These are phyloP conservation scores for Scorias spongiosa DNA, from an alignment of 2,329 filamentous ascomycete species.

Conservation along the genomic window DNA sequence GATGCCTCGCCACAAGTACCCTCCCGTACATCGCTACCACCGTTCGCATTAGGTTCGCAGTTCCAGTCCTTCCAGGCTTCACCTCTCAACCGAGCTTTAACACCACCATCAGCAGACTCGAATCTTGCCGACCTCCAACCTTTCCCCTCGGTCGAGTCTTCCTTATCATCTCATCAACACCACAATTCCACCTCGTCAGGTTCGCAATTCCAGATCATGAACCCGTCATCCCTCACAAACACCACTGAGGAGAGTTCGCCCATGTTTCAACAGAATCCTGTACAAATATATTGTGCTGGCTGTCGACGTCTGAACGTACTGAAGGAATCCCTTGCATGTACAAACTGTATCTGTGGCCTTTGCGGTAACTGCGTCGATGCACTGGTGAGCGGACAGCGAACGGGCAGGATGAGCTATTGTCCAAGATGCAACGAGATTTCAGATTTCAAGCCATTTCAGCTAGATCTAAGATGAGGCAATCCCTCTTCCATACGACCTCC, in stretches of 20 bases:
- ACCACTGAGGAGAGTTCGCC: constrained; percentile 44
- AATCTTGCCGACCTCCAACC: constrained; percentile 40
- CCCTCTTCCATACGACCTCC: not conserved
- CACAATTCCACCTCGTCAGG: constrained; percentile 47
- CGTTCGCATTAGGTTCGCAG: constrained; percentile 33
- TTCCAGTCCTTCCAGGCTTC: constrained; percentile 69
- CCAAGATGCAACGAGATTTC: constrained; percentile 47
- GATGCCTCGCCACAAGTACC: constrained; percentile 26
- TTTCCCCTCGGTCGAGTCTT: constrained; percentile 81
- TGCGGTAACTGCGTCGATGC: constrained; percentile 79
- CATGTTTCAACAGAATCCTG: constrained; percentile 23
- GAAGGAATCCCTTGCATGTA: constrained; percentile 80
- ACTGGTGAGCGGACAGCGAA: constrained; percentile 55
- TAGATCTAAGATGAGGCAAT: constrained; percentile 53
- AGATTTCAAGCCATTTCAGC: constrained; percentile 72
- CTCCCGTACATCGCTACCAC: constrained; percentile 46
- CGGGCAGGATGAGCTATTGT: constrained; percentile 56
- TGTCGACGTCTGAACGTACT: constrained; percentile 66
- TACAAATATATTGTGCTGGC: constrained; percentile 85
- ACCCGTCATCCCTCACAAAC: constrained; percentile 29
- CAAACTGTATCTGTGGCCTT: constrained; percentile 87
- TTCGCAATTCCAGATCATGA: constrained; percentile 45
- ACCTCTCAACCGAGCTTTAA: constrained; percentile 77
- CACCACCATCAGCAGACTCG: constrained; percentile 48
- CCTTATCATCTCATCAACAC: constrained; percentile 17